These are phyloP conservation scores for Jacaranda copaia DNA, from an alignment of 257 asterid genomes.

Conservation along the genomic window DNA sequence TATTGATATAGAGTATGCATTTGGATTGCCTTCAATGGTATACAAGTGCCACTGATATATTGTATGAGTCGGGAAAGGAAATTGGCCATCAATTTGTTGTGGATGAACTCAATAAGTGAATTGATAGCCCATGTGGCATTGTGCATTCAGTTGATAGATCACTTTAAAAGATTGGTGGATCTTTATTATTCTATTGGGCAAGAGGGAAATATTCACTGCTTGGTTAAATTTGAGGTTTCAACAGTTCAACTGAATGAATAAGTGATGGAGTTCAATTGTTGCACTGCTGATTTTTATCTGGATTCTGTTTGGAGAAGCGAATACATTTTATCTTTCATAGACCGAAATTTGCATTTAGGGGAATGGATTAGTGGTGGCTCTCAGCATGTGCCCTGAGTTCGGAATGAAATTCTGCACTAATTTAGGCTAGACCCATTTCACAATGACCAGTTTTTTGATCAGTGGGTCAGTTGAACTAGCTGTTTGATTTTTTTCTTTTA, in stretches of 20 bases:
- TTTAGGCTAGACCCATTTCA: conserved; percentile 16
- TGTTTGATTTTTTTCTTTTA: conserved; percentile 4
- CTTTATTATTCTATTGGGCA: conserved; percentile 18
- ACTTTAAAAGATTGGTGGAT: conserved; percentile 5
- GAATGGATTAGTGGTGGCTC: conserved; percentile 34
- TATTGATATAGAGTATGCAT: conserved; percentile 10
- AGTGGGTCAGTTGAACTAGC: conserved; percentile 3
- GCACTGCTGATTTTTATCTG: too few species aligned
- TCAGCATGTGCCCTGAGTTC: conserved; percentile 22
- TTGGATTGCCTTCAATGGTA: not conserved
- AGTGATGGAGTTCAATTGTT: not conserved
- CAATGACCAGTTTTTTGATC: conserved; percentile 13
- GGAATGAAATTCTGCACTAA: conserved; percentile 27
- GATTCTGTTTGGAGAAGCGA: too few species aligned
- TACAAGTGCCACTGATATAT: not conserved
- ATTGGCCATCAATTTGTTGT: conserved; percentile 19
- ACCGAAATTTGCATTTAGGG: not conserved
- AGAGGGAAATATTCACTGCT: conserved; percentile 7
- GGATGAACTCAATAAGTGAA: conserved; percentile 24
- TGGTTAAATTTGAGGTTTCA: conserved; percentile 26
- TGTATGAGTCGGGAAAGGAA: conserved; percentile 26
- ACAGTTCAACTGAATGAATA: conserved; percentile 11
- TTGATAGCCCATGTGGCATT: conserved; percentile 7
- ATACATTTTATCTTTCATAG: too few species aligned
- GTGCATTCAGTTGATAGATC: conserved; percentile 22